These are phyloP conservation scores for Sideroxylon spinosum DNA, from an alignment of 179 eudicot genomes.

Conservation along the genomic window DNA sequence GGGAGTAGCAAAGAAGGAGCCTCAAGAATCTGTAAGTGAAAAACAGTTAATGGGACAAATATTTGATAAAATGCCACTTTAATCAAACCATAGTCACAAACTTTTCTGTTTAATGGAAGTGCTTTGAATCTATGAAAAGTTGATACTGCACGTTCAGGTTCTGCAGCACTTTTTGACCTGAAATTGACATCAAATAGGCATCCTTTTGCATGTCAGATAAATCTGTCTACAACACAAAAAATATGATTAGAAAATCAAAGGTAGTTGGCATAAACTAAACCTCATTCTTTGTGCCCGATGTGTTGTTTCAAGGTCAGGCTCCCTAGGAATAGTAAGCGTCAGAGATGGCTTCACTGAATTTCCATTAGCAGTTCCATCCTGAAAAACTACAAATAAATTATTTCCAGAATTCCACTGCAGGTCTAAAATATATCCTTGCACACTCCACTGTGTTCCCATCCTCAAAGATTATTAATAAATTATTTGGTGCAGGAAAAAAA, in stretches of 20 bases:
- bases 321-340: constrained; percentile 73
- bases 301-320: constrained; percentile 80
- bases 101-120: constrained; percentile 81
- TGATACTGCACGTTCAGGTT: constrained; percentile 37
- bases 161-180: constrained; percentile 52
- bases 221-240: background rate
- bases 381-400: constrained; percentile 16
- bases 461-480: too few relatives aligned
- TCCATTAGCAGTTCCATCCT: constrained; percentile 45
- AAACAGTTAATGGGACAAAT: background rate
- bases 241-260: background rate
- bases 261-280: constrained; percentile 28
- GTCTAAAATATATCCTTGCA: too few relatives aligned
- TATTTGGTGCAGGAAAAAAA: too few relatives aligned
- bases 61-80: background rate
- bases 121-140: constrained; percentile 60
- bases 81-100: constrained; percentile 17
- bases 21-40: constrained; percentile 51
- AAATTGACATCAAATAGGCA: constrained; percentile 15
- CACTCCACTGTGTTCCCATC: too few relatives aligned
- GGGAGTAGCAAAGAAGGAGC: constrained; percentile 48
- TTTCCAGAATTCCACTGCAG: background rate
- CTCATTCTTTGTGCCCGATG: constrained; percentile 68
- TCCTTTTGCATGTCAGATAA: constrained; percentile 9
- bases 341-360: constrained; percentile 31